Conservation (phyloP, 495 filamentous ascomycete species). For the Lasiosphaeria hispida region DNA sequence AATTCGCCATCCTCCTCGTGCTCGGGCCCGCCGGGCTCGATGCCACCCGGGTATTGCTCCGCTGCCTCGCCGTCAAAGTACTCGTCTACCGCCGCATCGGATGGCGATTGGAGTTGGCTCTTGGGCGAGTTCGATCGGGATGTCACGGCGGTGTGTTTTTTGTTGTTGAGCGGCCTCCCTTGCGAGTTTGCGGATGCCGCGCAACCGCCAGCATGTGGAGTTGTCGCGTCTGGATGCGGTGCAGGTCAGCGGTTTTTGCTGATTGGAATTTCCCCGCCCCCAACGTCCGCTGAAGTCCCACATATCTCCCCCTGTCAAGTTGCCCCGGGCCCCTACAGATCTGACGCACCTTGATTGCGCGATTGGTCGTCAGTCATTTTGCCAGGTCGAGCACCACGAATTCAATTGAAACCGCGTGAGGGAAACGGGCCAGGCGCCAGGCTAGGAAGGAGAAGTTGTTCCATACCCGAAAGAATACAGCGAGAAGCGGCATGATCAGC, state of each 20-base stretch:
- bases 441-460: too few species aligned
- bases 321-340: not conserved
- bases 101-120: not conserved
- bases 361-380: not conserved
- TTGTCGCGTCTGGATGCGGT: not conserved
- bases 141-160: not conserved
- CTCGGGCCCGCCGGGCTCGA: slow-evolving; percentile 16
- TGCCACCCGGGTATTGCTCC: slow-evolving; percentile 10
- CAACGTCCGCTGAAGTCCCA: not conserved
- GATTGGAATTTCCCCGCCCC: not conserved
- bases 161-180: not conserved
- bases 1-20: slow-evolving; percentile 25
- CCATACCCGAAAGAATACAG: too few species aligned
- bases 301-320: not conserved
- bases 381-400: not conserved
- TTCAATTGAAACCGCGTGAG: too few species aligned
- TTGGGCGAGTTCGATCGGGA: not conserved
- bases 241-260: not conserved
- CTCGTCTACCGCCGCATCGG: not conserved
- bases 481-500: too few species aligned
- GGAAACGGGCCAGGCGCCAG: too few species aligned
- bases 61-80: not conserved
- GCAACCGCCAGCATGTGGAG: not conserved
- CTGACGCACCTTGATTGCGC: slow-evolving; percentile 5
- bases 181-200: not conserved